Percentiles rank a stretch among this genome's conserved stretches.
Conservation (phyloP, 345 rosid genomes). For the Noccaea caerulescens region DNA sequence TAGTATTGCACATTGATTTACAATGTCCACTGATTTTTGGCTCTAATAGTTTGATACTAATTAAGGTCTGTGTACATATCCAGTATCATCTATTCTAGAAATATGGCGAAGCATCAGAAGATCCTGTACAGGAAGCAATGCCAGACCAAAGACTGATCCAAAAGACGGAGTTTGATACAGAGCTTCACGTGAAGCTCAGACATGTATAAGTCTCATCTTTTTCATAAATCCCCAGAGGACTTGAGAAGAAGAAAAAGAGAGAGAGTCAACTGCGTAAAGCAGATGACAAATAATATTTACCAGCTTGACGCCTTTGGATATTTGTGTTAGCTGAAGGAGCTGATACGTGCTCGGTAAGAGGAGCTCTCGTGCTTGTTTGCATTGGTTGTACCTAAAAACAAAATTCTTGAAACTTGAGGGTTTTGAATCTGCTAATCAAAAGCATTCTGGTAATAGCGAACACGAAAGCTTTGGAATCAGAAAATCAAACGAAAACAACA, state of each 20-base stretch:
- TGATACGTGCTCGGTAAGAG: slow-evolving; percentile 30
- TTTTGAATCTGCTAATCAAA: slow-evolving; percentile 9
- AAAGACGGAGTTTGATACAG: slow-evolving; percentile 10
- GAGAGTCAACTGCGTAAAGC: neutral
- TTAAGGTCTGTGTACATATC: slow-evolving; percentile 13
- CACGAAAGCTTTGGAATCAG: slow-evolving; percentile 19
- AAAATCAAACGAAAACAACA: neutral
- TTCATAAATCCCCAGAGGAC: slow-evolving; percentile 10
- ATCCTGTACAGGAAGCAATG: slow-evolving; percentile 1
- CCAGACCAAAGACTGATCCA: slow-evolving; percentile 1
- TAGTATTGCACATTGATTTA: slow-evolving; percentile 2
- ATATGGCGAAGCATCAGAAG: slow-evolving; percentile 1
- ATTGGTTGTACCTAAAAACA: slow-evolving; percentile 47
- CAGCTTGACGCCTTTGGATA: slow-evolving; percentile 49
- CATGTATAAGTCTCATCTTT: neutral
- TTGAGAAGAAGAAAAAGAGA: neutral
- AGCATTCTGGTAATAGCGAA: slow-evolving; percentile 6
- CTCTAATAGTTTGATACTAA: slow-evolving; percentile 3
- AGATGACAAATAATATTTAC: slow-evolving; percentile 37
- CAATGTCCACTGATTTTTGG: slow-evolving; percentile 13
- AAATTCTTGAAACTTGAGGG: neutral
- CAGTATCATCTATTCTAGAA: slow-evolving; percentile 12
- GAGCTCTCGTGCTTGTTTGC: slow-evolving; percentile 45
- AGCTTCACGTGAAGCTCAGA: slow-evolving; percentile 11
- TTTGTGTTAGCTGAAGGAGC: slow-evolving; percentile 40